Evolutionary conservation across 805 yeast species (phyloP), one percentile per base, ranked within the genome.

Genomic region (Teunomyces pallodes): DNA sequence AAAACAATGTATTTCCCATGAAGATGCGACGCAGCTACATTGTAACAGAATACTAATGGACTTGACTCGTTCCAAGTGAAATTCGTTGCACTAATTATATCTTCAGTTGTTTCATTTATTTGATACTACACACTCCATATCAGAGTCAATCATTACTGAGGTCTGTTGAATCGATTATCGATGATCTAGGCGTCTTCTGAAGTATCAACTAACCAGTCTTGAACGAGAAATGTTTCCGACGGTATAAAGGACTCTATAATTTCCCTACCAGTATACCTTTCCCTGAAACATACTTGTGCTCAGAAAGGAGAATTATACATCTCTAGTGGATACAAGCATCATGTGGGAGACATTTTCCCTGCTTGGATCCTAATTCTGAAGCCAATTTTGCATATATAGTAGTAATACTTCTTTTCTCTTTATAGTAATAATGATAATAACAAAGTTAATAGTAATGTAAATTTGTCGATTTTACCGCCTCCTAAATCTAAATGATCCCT

Each of bases 291-390:
- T 13, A n/a, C 33, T 7, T 12, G 35, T 32, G 26, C 9, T 35
- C 9, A 28, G 35, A 13, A 59, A 59, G 12, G 54, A 53, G 13
- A 33, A 72, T 24, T 86, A 5, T 88, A 87, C 62, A 67, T 75
- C 43, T 83, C 91, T 61, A 83, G 80, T 63, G 74, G 81, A 47
- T 86, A 86, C 61, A 67, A 74, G 17, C 77, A 79, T 38, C 69
- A 78, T 38, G 82, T 90, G 50, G 79, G 87, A 36, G 92, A 88
- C 58, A 85, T 86, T 60, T 90, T 32, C 90, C 77, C 79, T 79
- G 60, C 87, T 80, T 62, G 90, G 89, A 24, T 78, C 87, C 14
- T 84, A 20, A 83, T 54, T 76, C 80, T 57, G 81, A 84, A 45
- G 86, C 90, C 45, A 80, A 88, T 50, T 76, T 89, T 43, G 87